Conservation (phyloP, 2,329 filamentous ascomycete genomes). For the Fusarium globosum region DNA sequence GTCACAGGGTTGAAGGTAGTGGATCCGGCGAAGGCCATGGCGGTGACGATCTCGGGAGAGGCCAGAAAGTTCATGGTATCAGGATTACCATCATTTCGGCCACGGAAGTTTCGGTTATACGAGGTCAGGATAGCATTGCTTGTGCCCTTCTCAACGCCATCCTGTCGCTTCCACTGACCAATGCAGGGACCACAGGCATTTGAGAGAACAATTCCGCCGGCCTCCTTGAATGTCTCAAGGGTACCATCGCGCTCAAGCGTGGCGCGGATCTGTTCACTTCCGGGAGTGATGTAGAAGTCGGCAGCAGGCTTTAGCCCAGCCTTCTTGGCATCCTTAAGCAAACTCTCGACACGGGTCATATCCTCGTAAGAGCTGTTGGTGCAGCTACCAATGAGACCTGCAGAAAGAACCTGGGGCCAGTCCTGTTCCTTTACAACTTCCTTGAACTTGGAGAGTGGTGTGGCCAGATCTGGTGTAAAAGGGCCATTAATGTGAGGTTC, state of each 20-base stretch:
- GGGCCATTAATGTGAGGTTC: slow-evolving; percentile 99
- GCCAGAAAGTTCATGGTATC: slow-evolving; percentile 99
- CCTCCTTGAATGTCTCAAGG: slow-evolving; percentile 94
- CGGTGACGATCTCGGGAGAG: slow-evolving; percentile 95
- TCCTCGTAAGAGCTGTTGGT: slow-evolving; percentile 90
- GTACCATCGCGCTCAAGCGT: slow-evolving; percentile 93
- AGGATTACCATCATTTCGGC: slow-evolving; percentile 95
- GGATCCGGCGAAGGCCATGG: slow-evolving; percentile 90
- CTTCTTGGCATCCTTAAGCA: slow-evolving; percentile 79
- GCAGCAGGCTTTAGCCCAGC: slow-evolving; percentile 95
- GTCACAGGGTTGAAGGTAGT: slow-evolving; percentile 98
- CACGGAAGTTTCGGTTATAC: slow-evolving; percentile 98
- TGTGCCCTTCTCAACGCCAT: slow-evolving; percentile 85
- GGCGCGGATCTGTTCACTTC: slow-evolving; percentile 95
- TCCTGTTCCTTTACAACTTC: slow-evolving; percentile 92
- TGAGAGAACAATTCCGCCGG: slow-evolving; percentile 92
- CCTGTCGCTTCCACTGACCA: slow-evolving; percentile 94
- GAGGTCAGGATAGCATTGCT: slow-evolving; percentile 95
- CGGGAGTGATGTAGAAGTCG: slow-evolving; percentile 93
- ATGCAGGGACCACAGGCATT: slow-evolving; percentile 96
- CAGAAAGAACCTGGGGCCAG: slow-evolving; percentile 97
- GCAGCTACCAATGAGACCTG: slow-evolving; percentile 97
- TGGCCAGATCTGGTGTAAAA: slow-evolving; percentile 97
- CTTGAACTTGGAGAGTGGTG: slow-evolving; percentile 97
- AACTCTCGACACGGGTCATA: slow-evolving; percentile 94